Conservation (phyloP, 345 rosid genomes). For the Carallia pectinifolia region DNA sequence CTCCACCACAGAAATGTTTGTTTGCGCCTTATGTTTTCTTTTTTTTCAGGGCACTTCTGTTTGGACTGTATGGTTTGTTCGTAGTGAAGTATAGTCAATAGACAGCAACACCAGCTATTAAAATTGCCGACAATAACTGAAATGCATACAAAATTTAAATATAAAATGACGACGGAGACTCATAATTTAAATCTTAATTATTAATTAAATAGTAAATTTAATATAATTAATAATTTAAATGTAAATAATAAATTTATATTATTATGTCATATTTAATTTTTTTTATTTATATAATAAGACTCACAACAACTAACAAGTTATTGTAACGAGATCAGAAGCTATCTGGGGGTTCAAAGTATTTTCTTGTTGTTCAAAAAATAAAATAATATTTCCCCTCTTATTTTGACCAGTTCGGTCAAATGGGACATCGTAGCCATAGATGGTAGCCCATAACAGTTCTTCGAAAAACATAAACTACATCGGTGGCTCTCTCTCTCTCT, state of each 20-base stretch:
- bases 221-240: no score
- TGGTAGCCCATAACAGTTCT: constrained; percentile 7
- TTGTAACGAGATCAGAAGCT: neutral
- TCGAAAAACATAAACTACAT: constrained; percentile 9
- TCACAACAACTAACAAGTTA: neutral
- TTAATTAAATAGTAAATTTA: no score
- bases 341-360: neutral
- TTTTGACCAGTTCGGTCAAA: constrained; percentile 39
- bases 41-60: neutral
- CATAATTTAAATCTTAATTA: no score
- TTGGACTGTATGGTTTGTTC: neutral
- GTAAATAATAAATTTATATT: no score
- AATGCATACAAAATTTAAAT: no score
- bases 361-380: neutral
- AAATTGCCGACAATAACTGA: neutral
- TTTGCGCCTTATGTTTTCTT: no score
- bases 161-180: no score
- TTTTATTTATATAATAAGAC: no score
- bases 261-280: no score
- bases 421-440: neutral
- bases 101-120: neutral
- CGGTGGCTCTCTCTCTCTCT: neutral
- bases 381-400: neutral
- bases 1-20: no score
- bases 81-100: neutral